Percentiles rank a stretch among this genome's conserved stretches.
Conservation (phyloP, 352 stramenopile species). For the Globisporangium emineosum region DNA sequence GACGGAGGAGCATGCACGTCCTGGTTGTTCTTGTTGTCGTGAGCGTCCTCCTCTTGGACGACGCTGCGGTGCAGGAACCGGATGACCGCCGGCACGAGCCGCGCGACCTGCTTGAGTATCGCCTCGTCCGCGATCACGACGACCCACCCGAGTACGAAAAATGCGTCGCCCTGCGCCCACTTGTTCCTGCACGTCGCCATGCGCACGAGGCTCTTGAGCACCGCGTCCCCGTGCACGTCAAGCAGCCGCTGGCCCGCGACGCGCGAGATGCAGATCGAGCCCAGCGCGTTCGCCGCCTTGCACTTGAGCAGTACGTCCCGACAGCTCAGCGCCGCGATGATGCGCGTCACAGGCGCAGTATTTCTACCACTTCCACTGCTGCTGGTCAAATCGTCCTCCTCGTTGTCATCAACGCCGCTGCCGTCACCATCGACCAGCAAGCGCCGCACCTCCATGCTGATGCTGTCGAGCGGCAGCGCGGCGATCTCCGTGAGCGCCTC, state of each 20-base stretch:
- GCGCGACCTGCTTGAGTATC: constrained; percentile 31
- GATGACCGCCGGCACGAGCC: constrained; percentile 43
- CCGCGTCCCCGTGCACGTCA: constrained; percentile 32
- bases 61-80: constrained; percentile 45
- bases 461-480: constrained; percentile 55
- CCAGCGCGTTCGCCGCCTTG: constrained; percentile 72
- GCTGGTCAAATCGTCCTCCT: neutral
- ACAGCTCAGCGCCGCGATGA: constrained; percentile 43
- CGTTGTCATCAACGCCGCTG: neutral
- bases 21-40: neutral
- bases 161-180: constrained; percentile 72
- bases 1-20: constrained; percentile 4
- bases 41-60: constrained; percentile 10
- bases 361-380: neutral
- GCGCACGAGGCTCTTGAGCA: constrained; percentile 37
- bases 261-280: constrained; percentile 68
- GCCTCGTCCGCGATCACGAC: constrained; percentile 63
- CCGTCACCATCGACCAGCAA: constrained; percentile 35
- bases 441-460: constrained; percentile 70
- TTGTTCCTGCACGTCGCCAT: constrained; percentile 72
- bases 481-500: constrained; percentile 73
- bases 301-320: constrained; percentile 78
- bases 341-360: constrained; percentile 23
- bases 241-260: constrained; percentile 66
- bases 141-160: constrained; percentile 74